These are phyloP conservation scores for Leucosporidium yakuticum DNA, from an alignment of 768 basidiomycete species.

Conservation along the genomic window DNA sequence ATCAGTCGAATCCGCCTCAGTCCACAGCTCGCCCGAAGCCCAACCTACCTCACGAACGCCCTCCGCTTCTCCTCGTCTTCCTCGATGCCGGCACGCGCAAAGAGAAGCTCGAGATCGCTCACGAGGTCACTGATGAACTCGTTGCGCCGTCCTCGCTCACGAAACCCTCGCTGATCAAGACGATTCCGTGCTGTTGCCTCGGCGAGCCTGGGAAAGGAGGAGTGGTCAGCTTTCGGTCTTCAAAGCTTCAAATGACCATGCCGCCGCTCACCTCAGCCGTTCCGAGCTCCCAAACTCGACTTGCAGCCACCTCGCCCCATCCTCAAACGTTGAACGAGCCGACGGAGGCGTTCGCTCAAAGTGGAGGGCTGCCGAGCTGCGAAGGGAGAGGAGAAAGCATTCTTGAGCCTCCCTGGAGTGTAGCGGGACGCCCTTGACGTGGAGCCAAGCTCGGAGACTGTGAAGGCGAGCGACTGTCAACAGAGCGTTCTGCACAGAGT, in stretches of 20 bases:
- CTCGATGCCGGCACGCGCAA: background rate
- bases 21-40: background rate
- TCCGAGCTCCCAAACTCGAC: background rate
- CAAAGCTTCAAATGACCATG: background rate
- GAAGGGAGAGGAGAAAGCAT: background rate
- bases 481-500: no score
- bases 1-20: background rate
- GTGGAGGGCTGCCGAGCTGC: background rate
- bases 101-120: conserved; percentile 19
- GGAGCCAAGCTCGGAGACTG: background rate
- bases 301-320: background rate
- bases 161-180: background rate
- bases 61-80: conserved; percentile 4
- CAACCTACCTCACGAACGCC: conserved; percentile 3
- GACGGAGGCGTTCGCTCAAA: background rate
- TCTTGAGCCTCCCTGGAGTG: background rate
- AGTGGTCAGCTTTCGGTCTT: no score
- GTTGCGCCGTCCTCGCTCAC: background rate
- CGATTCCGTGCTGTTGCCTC: background rate
- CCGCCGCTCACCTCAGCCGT: background rate
- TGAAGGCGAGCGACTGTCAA: no score
- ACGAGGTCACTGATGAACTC: conserved; percentile 19
- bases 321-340: background rate
- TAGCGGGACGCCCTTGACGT: background rate
- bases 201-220: background rate